A percentile compares a stretch with the other conserved stretches of the same genome.
Conservation (phyloP, 1,139 yeast genomes). For the Magnusiomyces suaveolens region DNA sequence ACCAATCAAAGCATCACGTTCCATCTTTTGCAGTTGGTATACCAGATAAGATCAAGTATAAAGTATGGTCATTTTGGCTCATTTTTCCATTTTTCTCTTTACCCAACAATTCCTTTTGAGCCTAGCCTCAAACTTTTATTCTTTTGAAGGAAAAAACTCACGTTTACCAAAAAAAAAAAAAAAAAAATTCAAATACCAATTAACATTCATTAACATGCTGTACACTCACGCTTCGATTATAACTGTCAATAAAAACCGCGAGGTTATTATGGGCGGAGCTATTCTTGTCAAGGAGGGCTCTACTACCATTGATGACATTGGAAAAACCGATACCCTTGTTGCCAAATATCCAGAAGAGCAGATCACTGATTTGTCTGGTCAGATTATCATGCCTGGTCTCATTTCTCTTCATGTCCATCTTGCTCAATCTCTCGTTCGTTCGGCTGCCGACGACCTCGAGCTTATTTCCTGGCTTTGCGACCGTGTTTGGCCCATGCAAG, state of each 20-base stretch:
- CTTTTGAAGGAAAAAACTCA: no score
- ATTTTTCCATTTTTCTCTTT: neutral
- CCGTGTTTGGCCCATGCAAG: slow-evolving; percentile 27
- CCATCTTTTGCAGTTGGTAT: no score
- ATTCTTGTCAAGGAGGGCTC: slow-evolving; percentile 14
- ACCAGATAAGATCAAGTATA: no score
- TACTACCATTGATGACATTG: slow-evolving; percentile 15
- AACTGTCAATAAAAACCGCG: slow-evolving; percentile 16
- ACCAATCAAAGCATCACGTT: no score
- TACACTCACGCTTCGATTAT: slow-evolving; percentile 30
- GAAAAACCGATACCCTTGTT: slow-evolving; percentile 12
- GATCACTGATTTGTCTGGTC: slow-evolving; percentile 15
- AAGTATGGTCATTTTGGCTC: neutral
- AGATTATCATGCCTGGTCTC: slow-evolving; percentile 24
- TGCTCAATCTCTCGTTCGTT: slow-evolving; percentile 20
- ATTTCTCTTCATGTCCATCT: slow-evolving; percentile 20
- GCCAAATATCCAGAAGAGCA: slow-evolving; percentile 16
- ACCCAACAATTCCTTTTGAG: neutral
- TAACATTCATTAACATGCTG: slow-evolving; percentile 7
- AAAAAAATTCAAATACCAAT: neutral
- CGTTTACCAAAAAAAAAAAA: no score
- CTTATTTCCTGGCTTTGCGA: slow-evolving; percentile 25
- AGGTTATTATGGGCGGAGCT: slow-evolving; percentile 16
- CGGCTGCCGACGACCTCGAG: slow-evolving; percentile 25
- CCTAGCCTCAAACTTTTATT: neutral